Evolutionary conservation across 2,329 filamentous ascomycete species (phyloP), one percentile per base, ranked within the genome.

Genomic region (Tolypocladium cylindrosporum): DNA sequence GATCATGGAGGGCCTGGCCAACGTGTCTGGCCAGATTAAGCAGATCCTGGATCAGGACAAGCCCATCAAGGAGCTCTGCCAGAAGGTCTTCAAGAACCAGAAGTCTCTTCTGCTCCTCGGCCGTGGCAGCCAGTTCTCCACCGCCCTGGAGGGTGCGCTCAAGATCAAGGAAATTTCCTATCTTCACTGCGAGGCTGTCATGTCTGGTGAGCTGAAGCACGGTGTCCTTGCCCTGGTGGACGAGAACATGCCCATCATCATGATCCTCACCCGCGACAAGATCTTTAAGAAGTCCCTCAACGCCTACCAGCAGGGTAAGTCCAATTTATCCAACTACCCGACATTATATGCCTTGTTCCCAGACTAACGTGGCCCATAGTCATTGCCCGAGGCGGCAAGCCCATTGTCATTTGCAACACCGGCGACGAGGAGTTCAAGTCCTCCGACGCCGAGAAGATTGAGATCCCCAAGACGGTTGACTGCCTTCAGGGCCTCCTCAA

Each of bases 81-180:
- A 88, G 70, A 90, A 91, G 73, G 92, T 85, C 62, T 91, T 99
- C 85, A 92, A 96, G 83, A 84, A 96, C 78, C 94, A 99, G 77
- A 97, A 97, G 86, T 95, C 90, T 64, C 77, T 99, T 68, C 82
- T 99, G 61, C 85, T 99, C 57, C 84, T 99, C 61, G 94, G 94
- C 61, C 90, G 94, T 80, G 94, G 94, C 66, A 91, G 91, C 72
- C 94, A 99, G 78, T 96, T 92, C 80, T 92, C 93, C 60, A 99
- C 94, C 67, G 94, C 94, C 58, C 86, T 99, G 27, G 94, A 99
- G 81, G 94, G 91, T 77, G 94, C 94, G 55, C 82, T 99, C 66
- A 99, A 99, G 83, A 99, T 99, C 77, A 99, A 99, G 85, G 94
- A 99, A 79, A 99, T 99, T 69, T 97, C 93, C 21, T 99, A 99